phyloP scores from a whole-genome alignment of 2,329 filamentous ascomycete genomes.

The Aphanocladium album region DNA sequence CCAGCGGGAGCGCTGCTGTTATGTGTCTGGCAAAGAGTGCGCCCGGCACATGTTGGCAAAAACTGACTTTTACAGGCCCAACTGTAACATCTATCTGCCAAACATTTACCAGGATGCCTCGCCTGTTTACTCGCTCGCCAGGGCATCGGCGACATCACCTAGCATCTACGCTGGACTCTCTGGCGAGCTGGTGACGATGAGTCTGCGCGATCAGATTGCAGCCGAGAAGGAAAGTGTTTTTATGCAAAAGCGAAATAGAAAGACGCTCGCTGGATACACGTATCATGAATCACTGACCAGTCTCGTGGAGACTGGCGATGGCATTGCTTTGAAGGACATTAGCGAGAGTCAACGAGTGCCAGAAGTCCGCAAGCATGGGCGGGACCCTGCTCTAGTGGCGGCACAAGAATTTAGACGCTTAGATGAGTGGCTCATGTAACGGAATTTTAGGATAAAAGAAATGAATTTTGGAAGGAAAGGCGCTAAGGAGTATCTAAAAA shows the following conservation, averaged over 20 bases:
- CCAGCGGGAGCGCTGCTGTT: constrained; percentile 26
- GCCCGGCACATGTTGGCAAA: constrained; percentile 37
- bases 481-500: background rate
- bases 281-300: constrained; percentile 8
- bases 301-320: constrained; percentile 10
- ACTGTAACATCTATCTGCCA: constrained; percentile 35
- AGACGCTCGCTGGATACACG: background rate
- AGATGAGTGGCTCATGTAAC: constrained; percentile 8
- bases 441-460: background rate
- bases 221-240: background rate
- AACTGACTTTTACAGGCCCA: constrained; percentile 37
- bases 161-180: constrained; percentile 40
- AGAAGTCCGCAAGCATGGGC: constrained; percentile 5
- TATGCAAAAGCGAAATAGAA: background rate
- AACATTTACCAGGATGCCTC: constrained; percentile 18
- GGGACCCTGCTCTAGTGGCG: background rate
- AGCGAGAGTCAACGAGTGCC: constrained; percentile 9
- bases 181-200: constrained; percentile 35
- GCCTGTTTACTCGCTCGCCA: constrained; percentile 36
- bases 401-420: background rate
- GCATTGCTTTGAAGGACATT: constrained; percentile 6
- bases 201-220: constrained; percentile 5
- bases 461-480: background rate
- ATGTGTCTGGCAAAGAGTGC: constrained; percentile 27
- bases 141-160: constrained; percentile 33